Evolutionary conservation across 106 monocot species (phyloP).

Genomic region (Acanthochlamys bracteata): DNA sequence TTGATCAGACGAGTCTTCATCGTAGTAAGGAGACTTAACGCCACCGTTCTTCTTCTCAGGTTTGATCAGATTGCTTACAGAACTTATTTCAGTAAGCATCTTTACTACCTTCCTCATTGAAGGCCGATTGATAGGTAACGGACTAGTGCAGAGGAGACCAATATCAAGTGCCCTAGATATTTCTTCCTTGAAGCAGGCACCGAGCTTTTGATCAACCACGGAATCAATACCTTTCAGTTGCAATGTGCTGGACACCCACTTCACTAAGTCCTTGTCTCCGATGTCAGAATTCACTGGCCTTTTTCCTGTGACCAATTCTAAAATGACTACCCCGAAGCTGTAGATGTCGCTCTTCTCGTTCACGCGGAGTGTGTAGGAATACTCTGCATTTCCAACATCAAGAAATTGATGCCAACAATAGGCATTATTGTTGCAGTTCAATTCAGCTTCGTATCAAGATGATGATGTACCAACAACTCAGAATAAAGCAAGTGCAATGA

Average conservation of each 20-base stretch:
- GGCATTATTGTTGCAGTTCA: no score
- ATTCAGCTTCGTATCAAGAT: not conserved
- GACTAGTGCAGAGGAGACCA: slow-evolving; percentile 20
- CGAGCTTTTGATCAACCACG: slow-evolving; percentile 30
- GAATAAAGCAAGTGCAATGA: not conserved
- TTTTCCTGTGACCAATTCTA: slow-evolving; percentile 33
- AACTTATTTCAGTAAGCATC: slow-evolving; percentile 22
- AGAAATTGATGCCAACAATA: no score
- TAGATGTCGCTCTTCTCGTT: slow-evolving; percentile 47
- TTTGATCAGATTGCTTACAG: not conserved
- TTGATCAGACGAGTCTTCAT: not conserved
- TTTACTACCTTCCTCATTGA: slow-evolving; percentile 26
- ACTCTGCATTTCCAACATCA: slow-evolving; percentile 19
- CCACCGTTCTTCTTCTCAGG: not conserved
- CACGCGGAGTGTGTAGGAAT: slow-evolving; percentile 40
- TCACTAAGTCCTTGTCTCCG: slow-evolving; percentile 44
- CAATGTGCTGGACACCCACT: slow-evolving; percentile 38
- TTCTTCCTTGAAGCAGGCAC: slow-evolving; percentile 10
- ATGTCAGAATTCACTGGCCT: slow-evolving; percentile 29
- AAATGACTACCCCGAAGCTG: slow-evolving; percentile 35
- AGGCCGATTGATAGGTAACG: slow-evolving; percentile 24
- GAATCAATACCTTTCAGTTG: slow-evolving; percentile 27
- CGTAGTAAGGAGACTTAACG: slow-evolving; percentile 1
- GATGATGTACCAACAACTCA: not conserved
- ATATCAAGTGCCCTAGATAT: slow-evolving; percentile 14